Base-by-base conservation (phyloP, 2,329 filamentous ascomycete genomes). In the Penicillium brevicompactum region DNA sequence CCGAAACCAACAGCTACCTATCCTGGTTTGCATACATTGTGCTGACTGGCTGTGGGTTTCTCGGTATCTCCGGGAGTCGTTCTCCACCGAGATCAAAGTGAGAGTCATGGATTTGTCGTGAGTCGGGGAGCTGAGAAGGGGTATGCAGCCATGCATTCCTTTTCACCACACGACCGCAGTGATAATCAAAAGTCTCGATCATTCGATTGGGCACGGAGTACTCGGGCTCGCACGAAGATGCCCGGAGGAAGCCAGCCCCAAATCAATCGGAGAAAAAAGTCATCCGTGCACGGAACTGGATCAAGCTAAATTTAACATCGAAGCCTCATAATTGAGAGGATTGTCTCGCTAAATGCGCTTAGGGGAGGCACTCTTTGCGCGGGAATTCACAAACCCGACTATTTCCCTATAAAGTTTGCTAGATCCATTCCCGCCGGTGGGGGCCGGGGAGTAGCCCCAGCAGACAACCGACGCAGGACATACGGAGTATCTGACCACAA, bases 381-480 rank as follows among this genome's bases (percentile, higher is more conserved):
- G 4, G 4, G n/a, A 3, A 38, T 38, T 14, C 37, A 38, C 18
- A n/a, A 8, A n/a, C 14, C 37, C 37, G n/a, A 38, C 37, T 16
- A 38, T 38, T 38, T 10, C 16, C n/a, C 14, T 21, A 41, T 18
- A 41, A 21, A 41, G 38, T 41, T 41, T 41, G 16, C 16, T 41
- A 41, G 38, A 8, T 21, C 38, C 11, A 37, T n/a, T n/a, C 14
- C n/a, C 3, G 34, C n/a, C 16, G 51, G 4, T 43, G 37, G 22
- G 59, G 53, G 21, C 59, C 44, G 24, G 14, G 42, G 22, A 22
- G 24, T n/a, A 32, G 31, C 9, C 7, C 44, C 27, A 30, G 31
- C 22, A 9, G 18, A 31, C 14, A 31, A 31, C 13, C 24, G 43
- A 45, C 43, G 24, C 43, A 24, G 16, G n/a, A 5, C 13, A 18